Conservation (phyloP, 2,329 filamentous ascomycete genomes). For the Fusarium nygamai region DNA sequence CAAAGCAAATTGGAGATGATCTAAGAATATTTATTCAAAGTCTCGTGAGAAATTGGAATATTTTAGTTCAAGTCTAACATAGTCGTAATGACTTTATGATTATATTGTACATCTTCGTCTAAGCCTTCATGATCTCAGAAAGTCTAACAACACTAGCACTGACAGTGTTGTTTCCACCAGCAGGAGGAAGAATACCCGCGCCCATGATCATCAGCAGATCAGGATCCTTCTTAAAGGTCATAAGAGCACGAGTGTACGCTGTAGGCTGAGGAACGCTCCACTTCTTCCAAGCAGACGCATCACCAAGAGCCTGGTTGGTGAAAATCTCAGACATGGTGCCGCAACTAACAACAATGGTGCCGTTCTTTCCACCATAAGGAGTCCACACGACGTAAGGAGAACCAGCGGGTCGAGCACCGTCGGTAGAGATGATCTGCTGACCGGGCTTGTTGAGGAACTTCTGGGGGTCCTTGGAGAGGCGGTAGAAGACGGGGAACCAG, state of each 20-base stretch:
- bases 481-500: slow-evolving; percentile 58
- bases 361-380: slow-evolving; percentile 55
- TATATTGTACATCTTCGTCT: neutral
- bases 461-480: slow-evolving; percentile 52
- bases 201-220: slow-evolving; percentile 55
- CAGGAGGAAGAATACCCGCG: slow-evolving; percentile 56
- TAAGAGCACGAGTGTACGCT: slow-evolving; percentile 52
- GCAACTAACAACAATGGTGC: slow-evolving; percentile 56
- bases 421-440: slow-evolving; percentile 47
- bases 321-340: slow-evolving; percentile 53
- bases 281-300: slow-evolving; percentile 50
- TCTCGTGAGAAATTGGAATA: accelerated
- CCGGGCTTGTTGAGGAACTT: slow-evolving; percentile 48
- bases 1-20: no score
- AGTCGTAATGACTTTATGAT: no score
- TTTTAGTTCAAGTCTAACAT: neutral
- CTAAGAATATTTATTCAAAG: no score
- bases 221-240: slow-evolving; percentile 49
- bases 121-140: slow-evolving; percentile 42
- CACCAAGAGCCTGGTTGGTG: slow-evolving; percentile 54
- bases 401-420: slow-evolving; percentile 49
- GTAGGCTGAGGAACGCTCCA: slow-evolving; percentile 48
- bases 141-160: slow-evolving; percentile 49
- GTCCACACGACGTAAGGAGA: slow-evolving; percentile 58
- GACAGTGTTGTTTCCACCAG: slow-evolving; percentile 56